Conservation (phyloP, 2,329 filamentous ascomycete genomes). For the Penicillium sp. region DNA sequence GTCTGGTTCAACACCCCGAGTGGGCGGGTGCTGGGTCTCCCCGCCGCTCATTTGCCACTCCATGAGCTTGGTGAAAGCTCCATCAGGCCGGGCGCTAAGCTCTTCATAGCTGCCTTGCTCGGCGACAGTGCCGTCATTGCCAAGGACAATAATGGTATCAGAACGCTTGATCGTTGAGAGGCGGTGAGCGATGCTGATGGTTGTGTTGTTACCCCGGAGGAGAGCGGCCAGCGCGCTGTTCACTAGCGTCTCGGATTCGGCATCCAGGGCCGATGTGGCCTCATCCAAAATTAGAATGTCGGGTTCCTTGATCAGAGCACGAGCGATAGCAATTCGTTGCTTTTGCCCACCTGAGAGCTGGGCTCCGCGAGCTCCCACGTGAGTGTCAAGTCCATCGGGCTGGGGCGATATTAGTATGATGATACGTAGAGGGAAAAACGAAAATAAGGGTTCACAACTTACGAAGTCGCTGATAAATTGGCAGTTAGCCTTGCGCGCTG, state of each 20-base stretch:
- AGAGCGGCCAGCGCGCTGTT: slow-evolving; percentile 85
- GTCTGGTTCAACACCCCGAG: slow-evolving; percentile 48
- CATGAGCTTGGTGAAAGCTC: slow-evolving; percentile 94
- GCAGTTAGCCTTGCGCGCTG: slow-evolving; percentile 91
- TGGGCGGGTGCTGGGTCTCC: slow-evolving; percentile 51
- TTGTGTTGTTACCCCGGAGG: slow-evolving; percentile 86
- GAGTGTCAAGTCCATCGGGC: slow-evolving; percentile 92
- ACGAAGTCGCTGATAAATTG: slow-evolving; percentile 93
- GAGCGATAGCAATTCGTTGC: slow-evolving; percentile 94
- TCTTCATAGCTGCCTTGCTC: slow-evolving; percentile 85
- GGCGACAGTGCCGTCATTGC: slow-evolving; percentile 82
- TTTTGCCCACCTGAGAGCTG: slow-evolving; percentile 97
- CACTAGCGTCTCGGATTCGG: slow-evolving; percentile 94
- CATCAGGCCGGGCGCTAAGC: slow-evolving; percentile 72
- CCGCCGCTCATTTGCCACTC: slow-evolving; percentile 97
- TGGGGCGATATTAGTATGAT: slow-evolving; percentile 36
- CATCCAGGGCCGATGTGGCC: slow-evolving; percentile 92
- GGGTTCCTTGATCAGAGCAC: slow-evolving; percentile 90
- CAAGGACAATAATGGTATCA: slow-evolving; percentile 91
- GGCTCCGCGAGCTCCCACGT: slow-evolving; percentile 87
- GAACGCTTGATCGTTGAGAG: slow-evolving; percentile 95
- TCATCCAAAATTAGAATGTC: slow-evolving; percentile 97
- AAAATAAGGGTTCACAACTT: slow-evolving; percentile 34
- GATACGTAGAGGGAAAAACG: not conserved
- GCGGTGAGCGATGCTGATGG: slow-evolving; percentile 95